phyloP scores from a whole-genome alignment of 1,284 basidiomycete genomes.

The Xerocomus amazonicus region DNA sequence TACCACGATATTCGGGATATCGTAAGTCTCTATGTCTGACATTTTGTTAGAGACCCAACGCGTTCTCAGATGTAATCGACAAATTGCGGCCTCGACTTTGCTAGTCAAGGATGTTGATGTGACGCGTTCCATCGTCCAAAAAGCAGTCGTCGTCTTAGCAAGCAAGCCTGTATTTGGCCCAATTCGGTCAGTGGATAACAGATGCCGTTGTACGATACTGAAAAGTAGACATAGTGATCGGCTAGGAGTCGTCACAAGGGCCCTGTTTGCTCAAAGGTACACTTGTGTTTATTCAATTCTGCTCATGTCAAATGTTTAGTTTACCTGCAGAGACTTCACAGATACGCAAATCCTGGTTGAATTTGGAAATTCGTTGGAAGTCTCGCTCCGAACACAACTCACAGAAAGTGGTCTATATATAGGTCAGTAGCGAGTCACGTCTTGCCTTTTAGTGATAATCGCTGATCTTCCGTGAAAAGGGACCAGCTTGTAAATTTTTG shows the following conservation, averaged over 20 bases:
- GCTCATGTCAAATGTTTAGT: not conserved
- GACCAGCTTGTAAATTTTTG: constrained; percentile 67
- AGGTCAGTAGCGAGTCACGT: constrained; percentile 47
- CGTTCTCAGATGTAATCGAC: constrained; percentile 81
- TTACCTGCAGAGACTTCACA: constrained; percentile 65
- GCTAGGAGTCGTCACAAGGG: constrained; percentile 92
- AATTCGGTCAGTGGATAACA: constrained; percentile 53
- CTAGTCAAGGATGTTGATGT: constrained; percentile 83
- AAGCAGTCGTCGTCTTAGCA: constrained; percentile 93
- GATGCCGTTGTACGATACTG: constrained; percentile 6
- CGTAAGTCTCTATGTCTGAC: constrained; percentile 49
- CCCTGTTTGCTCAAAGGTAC: constrained; percentile 81
- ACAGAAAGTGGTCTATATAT: constrained; percentile 85
- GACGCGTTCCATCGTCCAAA: constrained; percentile 95
- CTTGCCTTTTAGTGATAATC: not conserved
- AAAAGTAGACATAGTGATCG: constrained; percentile 60
- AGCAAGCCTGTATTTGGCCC: constrained; percentile 87
- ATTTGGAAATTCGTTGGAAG: constrained; percentile 74
- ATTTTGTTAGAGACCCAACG: constrained; percentile 3
- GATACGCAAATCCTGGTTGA: constrained; percentile 82
- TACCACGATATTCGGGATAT: constrained; percentile 90
- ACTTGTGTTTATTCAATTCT: not conserved
- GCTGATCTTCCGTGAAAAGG: constrained; percentile 44
- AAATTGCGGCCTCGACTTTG: constrained; percentile 83
- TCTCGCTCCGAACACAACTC: constrained; percentile 61